Evolutionary conservation across 2,329 filamentous ascomycete genomes (phyloP), one percentile per base, ranked within the genome.

Genomic region (Botryotinia globosa): DNA sequence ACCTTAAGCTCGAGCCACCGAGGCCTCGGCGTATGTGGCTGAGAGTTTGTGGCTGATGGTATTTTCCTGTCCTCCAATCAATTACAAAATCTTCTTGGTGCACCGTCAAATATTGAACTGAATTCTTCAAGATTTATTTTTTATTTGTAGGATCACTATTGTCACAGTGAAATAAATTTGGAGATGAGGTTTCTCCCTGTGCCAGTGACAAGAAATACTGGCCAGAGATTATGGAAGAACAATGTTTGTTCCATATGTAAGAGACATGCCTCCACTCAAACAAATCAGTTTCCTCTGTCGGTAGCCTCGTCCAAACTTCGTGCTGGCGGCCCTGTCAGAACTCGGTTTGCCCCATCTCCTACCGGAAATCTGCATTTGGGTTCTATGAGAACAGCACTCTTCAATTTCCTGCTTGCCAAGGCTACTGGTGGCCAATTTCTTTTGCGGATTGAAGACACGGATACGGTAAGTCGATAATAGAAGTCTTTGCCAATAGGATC

Each of bases 301-400:
- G 62, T 59, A 58, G 79, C 69, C 71, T 74, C 73, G 65, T 73
- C 51, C 39, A 67, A 73, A 74, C 75, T 81, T 83, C 87, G 74
- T 63, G 54, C 89, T 42, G 82, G 84, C 42, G 82, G 80, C 10
- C 91, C 92, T 63, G 89, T 89, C 73, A 86, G 93, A 81, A 93
- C 96, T 29, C 91, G 96, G 64, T 99, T 99, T 82, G 96, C 97
- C 1, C 96, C 96, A 0, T 98, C 96, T 1, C 96, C 96, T 0
- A 99, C 96, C 0, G 96, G 96, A 1, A 94, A 95, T 78, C 86
- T 99, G 37, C 96, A 99, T 82, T 85, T 99, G 20, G 96, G 96
- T 6, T 97, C 94, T 0, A 82, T 99, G 51, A 87, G 96, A 73
- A 99, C 96, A 0, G 97, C 97, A 0, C 83, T 99, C n/a, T 98